Evolutionary conservation across 345 rosid genomes (phyloP).

Genomic region (Populus alba): DNA sequence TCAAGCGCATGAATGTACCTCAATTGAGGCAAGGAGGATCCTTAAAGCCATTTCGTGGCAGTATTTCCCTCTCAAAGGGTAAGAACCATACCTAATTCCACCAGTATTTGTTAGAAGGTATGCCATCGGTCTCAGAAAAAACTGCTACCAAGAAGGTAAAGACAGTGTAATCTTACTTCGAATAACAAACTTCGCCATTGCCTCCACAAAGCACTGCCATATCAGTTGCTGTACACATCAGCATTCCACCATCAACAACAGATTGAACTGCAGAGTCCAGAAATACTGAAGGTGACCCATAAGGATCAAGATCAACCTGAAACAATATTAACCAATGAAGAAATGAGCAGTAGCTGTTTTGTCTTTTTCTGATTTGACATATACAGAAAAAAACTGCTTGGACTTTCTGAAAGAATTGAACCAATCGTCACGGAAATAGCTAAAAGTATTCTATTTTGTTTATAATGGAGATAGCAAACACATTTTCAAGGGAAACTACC

Average conservation of each 20-base stretch:
- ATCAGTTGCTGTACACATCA: conserved; percentile 99
- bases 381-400: not conserved
- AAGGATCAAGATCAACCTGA: conserved; percentile 99
- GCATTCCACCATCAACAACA: conserved; percentile 90
- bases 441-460: not conserved
- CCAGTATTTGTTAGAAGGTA: conserved; percentile 18
- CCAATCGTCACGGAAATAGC: not conserved
- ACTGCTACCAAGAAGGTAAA: conserved; percentile 11
- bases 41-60: conserved; percentile 99
- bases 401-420: not conserved
- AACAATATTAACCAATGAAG: conserved; percentile 20
- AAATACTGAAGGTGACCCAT: conserved; percentile 93
- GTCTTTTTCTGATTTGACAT: not conserved
- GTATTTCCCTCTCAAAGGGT: conserved; percentile 92
- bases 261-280: conserved; percentile 96
- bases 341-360: not conserved
- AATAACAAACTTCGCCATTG: conserved; percentile 98
- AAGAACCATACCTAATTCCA: conserved; percentile 77
- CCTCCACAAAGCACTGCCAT: conserved; percentile 99
- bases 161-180: conserved; percentile 69
- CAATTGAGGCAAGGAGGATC: conserved; percentile 91
- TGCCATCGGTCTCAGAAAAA: conserved; percentile 8
- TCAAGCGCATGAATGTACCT: conserved; percentile 45
- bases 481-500: not conserved
- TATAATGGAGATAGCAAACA: not conserved